These are phyloP conservation scores for Coemansia sp. DNA, from an alignment of 192 early-diverging fungal genomes.

Conservation along the genomic window DNA sequence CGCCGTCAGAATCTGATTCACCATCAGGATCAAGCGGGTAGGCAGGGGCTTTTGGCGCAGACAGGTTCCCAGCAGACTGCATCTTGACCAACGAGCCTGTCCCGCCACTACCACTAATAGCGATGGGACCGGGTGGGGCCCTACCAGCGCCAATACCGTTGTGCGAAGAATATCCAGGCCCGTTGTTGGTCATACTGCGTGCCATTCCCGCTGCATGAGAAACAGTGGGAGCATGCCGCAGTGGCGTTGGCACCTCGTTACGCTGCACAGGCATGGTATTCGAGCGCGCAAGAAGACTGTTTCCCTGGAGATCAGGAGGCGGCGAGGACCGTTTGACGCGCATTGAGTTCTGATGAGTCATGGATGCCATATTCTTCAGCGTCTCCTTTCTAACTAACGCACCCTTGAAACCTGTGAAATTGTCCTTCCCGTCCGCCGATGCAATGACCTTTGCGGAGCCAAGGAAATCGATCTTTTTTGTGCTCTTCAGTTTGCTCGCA, in stretches of 20 bases:
- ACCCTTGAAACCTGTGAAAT: constrained; percentile 57
- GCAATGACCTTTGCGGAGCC: constrained; percentile 86
- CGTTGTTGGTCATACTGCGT: not conserved
- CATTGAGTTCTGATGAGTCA: constrained; percentile 52
- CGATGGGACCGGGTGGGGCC: not conserved
- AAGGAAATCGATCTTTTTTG: constrained; percentile 74
- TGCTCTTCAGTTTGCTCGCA: constrained; percentile 81
- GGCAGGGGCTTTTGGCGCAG: not conserved
- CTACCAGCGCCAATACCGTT: not conserved
- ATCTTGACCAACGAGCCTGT: constrained; percentile 3
- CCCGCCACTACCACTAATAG: no score
- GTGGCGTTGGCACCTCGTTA: constrained; percentile 22
- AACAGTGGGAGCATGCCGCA: not conserved
- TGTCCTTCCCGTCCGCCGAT: constrained; percentile 57
- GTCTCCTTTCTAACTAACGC: constrained; percentile 55
- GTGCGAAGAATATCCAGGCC: not conserved
- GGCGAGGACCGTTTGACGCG: constrained; percentile 44
- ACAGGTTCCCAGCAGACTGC: constrained; percentile 3
- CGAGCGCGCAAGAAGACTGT: constrained; percentile 39
- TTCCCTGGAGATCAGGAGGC: constrained; percentile 29
- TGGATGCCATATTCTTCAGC: constrained; percentile 25
- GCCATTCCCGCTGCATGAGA: not conserved
- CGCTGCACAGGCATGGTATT: constrained; percentile 50
- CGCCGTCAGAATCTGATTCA: constrained; percentile 1
- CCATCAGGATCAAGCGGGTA: not conserved